Evolutionary conservation across 225 moss, liverwort and hornwort genomes (phyloP).

Genomic region (Sphagnum tenellum): DNA sequence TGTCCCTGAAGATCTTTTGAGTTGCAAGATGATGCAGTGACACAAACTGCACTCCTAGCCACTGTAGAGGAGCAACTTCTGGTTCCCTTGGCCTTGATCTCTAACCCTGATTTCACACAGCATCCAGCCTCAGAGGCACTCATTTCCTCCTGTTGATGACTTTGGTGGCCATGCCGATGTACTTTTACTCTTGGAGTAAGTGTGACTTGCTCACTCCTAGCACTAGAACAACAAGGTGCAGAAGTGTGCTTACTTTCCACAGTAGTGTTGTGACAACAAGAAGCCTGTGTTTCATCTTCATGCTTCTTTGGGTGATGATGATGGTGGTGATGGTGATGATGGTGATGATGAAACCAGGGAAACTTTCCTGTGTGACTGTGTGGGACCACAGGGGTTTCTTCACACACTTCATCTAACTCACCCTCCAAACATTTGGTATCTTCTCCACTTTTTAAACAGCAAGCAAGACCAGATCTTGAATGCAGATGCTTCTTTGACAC

Average conservation of each 20-base stretch:
- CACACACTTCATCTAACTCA: constrained; percentile 6
- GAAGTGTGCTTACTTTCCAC: constrained; percentile 17
- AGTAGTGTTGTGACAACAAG: constrained; percentile 19
- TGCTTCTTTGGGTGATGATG: constrained; percentile 39
- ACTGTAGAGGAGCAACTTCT: neutral
- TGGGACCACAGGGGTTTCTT: constrained; percentile 11
- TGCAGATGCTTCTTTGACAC: neutral
- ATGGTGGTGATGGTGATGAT: constrained; percentile 14
- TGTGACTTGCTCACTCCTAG: constrained; percentile 37
- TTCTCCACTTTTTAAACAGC: constrained; percentile 17
- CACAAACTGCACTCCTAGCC: neutral
- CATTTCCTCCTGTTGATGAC: constrained; percentile 2
- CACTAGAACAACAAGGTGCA: constrained; percentile 44
- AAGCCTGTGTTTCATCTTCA: constrained; percentile 29
- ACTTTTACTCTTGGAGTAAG: constrained; percentile 41
- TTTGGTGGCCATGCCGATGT: constrained; percentile 6
- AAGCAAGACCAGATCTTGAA: constrained; percentile 2
- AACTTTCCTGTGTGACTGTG: constrained; percentile 21
- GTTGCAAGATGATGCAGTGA: neutral
- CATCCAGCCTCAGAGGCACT: constrained; percentile 15
- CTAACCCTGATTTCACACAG: constrained; percentile 19
- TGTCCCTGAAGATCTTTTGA: neutral
- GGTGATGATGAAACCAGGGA: constrained; percentile 22
- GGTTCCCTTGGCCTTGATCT: neutral
- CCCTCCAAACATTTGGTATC: constrained; percentile 17